These are phyloP conservation scores for Afroboletus lepidellus DNA, from an alignment of 1,284 basidiomycete species.

Conservation along the genomic window DNA sequence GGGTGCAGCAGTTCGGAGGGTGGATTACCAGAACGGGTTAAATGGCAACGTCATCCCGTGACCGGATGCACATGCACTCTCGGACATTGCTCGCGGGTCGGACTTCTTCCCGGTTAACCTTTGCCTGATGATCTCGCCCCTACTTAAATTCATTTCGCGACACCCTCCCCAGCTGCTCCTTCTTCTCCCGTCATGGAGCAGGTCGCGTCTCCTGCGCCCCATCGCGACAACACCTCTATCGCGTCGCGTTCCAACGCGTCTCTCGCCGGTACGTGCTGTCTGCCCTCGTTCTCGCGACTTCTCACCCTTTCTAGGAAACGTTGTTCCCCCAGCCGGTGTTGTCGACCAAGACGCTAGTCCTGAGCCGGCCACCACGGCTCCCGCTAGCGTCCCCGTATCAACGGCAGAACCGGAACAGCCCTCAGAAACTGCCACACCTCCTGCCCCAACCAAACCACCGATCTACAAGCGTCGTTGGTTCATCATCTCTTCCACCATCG, in stretches of 20 bases:
- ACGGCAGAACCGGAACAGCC: slow-evolving; percentile 19
- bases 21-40: background rate
- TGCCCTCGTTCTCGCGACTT: background rate
- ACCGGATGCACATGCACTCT: background rate
- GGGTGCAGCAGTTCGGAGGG: too few species aligned
- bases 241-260: slow-evolving; percentile 35
- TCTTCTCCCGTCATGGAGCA: slow-evolving; percentile 37
- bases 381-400: slow-evolving; percentile 26
- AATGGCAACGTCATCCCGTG: background rate
- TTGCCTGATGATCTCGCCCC: too few species aligned
- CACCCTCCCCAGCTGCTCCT: background rate
- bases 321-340: slow-evolving; percentile 38
- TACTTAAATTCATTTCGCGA: too few species aligned
- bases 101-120: background rate
- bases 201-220: slow-evolving; percentile 32
- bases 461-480: slow-evolving; percentile 45
- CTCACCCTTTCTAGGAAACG: slow-evolving; percentile 37
- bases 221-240: slow-evolving; percentile 18
- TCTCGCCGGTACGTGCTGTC: slow-evolving; percentile 36
- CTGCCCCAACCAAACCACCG: slow-evolving; percentile 22
- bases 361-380: slow-evolving; percentile 28
- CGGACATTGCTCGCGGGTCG: background rate
- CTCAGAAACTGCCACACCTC: slow-evolving; percentile 36
- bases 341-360: slow-evolving; percentile 17
- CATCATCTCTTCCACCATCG: slow-evolving; percentile 42